Percentiles rank a stretch among this genome's conserved stretches.
Conservation (phyloP, 2,329 filamentous ascomycete species). For the Trichoderma semiorbis region DNA sequence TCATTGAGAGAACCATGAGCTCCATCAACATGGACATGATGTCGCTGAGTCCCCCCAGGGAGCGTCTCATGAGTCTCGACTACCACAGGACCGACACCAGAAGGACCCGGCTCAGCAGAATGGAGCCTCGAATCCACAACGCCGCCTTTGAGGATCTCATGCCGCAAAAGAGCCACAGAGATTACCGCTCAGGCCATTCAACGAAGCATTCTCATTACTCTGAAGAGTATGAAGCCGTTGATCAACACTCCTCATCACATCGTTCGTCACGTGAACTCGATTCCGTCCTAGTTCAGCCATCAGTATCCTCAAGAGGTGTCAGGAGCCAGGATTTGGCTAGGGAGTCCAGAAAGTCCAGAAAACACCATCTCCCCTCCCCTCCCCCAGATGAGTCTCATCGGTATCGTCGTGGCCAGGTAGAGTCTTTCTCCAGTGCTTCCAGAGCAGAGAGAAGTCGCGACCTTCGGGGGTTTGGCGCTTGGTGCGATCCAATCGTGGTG, state of each 20-base stretch:
- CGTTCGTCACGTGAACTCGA: constrained; percentile 14
- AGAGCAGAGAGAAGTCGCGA: not conserved
- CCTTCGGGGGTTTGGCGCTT: constrained; percentile 16
- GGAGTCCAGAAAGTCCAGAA: not conserved
- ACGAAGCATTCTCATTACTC: constrained; percentile 1
- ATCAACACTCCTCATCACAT: not conserved
- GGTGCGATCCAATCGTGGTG: constrained; percentile 7
- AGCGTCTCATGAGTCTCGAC: not conserved
- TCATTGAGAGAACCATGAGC: not conserved
- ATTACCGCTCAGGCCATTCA: not conserved
- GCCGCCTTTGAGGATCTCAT: not conserved
- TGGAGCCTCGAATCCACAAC: not conserved
- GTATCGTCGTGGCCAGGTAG: not conserved
- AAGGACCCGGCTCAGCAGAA: not conserved
- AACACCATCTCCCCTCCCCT: constrained; percentile 5
- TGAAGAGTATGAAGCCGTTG: constrained; percentile 4
- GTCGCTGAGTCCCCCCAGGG: not conserved
- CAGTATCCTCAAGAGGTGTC: not conserved
- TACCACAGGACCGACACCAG: not conserved
- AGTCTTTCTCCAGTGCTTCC: not conserved
- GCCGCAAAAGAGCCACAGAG: constrained; percentile 1
- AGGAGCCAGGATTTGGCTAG: not conserved
- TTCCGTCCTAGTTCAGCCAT: not conserved
- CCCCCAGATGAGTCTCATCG: constrained; percentile 2
- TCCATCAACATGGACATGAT: constrained; percentile 12